Percentiles rank a stretch among this genome's conserved stretches.
Conservation (phyloP, 78 protist species). For the Blattamonas nauphoetae region DNA sequence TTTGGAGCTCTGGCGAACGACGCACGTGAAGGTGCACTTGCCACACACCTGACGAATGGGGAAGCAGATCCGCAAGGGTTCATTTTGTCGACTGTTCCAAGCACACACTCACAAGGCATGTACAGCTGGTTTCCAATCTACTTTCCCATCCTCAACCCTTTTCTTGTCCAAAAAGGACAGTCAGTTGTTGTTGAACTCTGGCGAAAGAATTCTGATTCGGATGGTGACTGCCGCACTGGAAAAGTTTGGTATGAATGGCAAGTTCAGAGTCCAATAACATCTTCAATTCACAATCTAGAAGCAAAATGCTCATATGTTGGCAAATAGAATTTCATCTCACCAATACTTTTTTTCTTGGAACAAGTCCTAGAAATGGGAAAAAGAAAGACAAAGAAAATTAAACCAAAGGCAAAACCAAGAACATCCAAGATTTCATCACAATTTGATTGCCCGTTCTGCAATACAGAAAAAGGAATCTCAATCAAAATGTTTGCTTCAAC, state of each 20-base stretch:
- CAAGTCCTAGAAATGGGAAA: too few relatives aligned
- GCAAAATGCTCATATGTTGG: too few relatives aligned
- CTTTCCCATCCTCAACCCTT: slow-evolving; percentile 62
- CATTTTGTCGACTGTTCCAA: slow-evolving; percentile 66
- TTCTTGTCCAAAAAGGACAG: neutral
- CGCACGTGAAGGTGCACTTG: neutral
- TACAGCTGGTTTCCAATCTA: slow-evolving; percentile 89
- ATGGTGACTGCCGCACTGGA: too few relatives aligned
- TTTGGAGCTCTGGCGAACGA: too few relatives aligned
- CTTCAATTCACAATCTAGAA: too few relatives aligned
- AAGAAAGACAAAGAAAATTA: neutral
- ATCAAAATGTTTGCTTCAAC: neutral
- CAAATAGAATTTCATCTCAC: too few relatives aligned
- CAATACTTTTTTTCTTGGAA: too few relatives aligned
- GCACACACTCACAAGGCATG: slow-evolving; percentile 73
- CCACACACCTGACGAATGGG: neutral
- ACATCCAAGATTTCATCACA: neutral
- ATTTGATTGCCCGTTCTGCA: neutral
- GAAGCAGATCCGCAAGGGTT: neutral
- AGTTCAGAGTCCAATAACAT: neutral
- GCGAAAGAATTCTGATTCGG: neutral
- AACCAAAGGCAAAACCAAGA: neutral
- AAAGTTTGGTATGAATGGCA: neutral
- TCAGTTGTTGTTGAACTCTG: neutral
- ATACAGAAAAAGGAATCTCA: neutral